Base-by-base conservation (phyloP, 768 basidiomycete genomes). In the Collybia mongolica region DNA sequence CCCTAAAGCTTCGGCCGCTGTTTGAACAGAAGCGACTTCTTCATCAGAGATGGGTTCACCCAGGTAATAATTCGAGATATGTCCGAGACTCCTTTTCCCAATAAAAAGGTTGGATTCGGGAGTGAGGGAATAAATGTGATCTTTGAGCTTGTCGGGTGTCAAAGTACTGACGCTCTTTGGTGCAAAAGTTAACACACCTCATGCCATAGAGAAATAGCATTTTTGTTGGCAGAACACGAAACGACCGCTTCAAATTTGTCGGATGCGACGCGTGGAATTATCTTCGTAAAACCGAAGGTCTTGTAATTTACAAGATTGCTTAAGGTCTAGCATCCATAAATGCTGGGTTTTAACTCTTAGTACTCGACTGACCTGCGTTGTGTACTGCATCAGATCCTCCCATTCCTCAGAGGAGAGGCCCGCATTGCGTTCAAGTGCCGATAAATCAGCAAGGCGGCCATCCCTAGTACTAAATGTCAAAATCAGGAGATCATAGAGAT, bases 21-120 rank as follows among this genome's bases (percentile, higher is more conserved):
- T 72, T 64, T 93, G 92, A 19, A 94, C 79, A 1, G 77, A 76
- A 19, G 83, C 81, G 5, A 93, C 90, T 62, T 93, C 93, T 0
- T 82, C 81, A 52, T 92, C 88, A n/a, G 78, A 75, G 18, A 87
- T 81, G 8, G 77, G 63, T 52, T 87, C 77, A 0, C 90, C 90
- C 22, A 86, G 81, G 62, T 95, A 95, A 66, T 94, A 95, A 63
- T 92, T 90, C 24, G 86, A 89, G 46, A 90, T 63, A 52, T 93
- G 90, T 0, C 92, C 92, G 18, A 82, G 73, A 46, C 68, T 74
- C 39, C 84, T 87, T 64, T 93, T 93, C 45, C 92, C 92, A 54
- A 95, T 86, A 64, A 80, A 84, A 50, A 91, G 74, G 44, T 76
- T 80, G 0, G 76, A 65, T 61, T 89, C 84, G 2, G 92, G 91